Evolutionary conservation across 139 green algal species (phyloP), one percentile per base, ranked within the genome.

Genomic region (Chlorella sp.): DNA sequence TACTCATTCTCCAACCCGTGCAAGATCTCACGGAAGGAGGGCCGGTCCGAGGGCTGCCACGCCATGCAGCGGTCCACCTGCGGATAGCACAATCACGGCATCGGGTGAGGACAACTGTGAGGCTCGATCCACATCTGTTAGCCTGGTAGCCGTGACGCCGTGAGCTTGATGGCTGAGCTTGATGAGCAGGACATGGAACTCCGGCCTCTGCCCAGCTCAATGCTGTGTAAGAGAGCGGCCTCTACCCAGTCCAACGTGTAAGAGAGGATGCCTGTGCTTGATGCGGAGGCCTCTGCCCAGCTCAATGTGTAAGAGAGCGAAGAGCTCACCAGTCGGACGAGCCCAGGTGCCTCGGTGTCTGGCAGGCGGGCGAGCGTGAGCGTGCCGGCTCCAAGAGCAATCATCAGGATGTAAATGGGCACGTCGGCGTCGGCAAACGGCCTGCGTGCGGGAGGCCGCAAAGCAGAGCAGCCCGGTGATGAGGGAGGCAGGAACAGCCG

Each of bases 1-100:
- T 85, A 83, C 76, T 89, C 83, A 0, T 49, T 49, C 78, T 89
- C 83, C 65, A 89, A 67, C 3, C 42, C 23, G n/a, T 75, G 71
- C 70, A 89, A 35, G 20, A 89, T 35, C 67, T 89, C 83, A 24
- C 73, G 35, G 69, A 87, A 89, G 33, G 67, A 69, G 14, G 83
- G 83, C 36, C 83, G 67, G 3, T 83, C 80, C 0, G 55, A 64
- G 1, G 80, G 73, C 27, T 72, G 1, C 55, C 72, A 79, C 0
- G 74, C 30, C 34, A 85, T 66, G 74, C 83, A 89, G 55, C 74
- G 42, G 10, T 55, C 42, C 42, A 55, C 42, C 42, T 26, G 42
- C 42, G n/a, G n/a, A n/a, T n/a, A n/a, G n/a, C n/a, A n/a, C n/a
- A n/a, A n/a, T n/a, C n/a, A n/a, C n/a, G n/a, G n/a, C n/a, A n/a